Base-by-base conservation (phyloP, 83 land plant genomes). In the Larix sibirica region DNA sequence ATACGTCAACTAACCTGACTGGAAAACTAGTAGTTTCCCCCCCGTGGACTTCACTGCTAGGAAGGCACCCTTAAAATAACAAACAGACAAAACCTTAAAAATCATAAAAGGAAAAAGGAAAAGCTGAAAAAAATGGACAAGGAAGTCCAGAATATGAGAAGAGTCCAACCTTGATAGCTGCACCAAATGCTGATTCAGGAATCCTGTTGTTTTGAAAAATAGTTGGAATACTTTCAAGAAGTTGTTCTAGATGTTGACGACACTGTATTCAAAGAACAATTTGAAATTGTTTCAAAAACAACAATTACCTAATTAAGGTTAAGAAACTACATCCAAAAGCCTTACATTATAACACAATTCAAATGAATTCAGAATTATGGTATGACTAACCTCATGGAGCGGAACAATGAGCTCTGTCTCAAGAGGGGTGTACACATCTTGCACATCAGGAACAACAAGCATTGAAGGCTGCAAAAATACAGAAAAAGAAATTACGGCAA, bases 401-500 rank as follows among this genome's bases (percentile, higher is more conserved):
- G 86, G 95, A 81, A 97, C 99, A 85, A 96, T 83, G 24, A 97
- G 86, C 79, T 94, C 96, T 28, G 89, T 88, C 74, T 94, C 86
- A 10, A 96, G 90, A 79, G 99, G 99, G 79, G 96, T 93, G 79
- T 97, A 97, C 23, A 97, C 99, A 90, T 97, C 99, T 80, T 94
- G 92, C 44, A 97, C 82, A 88, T 97, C 99, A 66, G 99, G 99
- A 63, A 97, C 98, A 77, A 97, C 97, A 12, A 97, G 92, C 99
- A 97, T 97, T 68, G 96, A 81, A 26, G 99, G 98, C 99, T 97
- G 98, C 84, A 88, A 82, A 33, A 40, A 76, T 21, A 71, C 28
- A 28, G 28, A 14, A 79, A 6, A 58, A 80, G 2, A 66, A 38
- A 64, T 1, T 36, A 60, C 26, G 8, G 24, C 47, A 23, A 76